Percentiles rank a stretch among this genome's conserved stretches.
Conservation (phyloP, 2,329 filamentous ascomycete species). For the Cladosporium halotolerans region DNA sequence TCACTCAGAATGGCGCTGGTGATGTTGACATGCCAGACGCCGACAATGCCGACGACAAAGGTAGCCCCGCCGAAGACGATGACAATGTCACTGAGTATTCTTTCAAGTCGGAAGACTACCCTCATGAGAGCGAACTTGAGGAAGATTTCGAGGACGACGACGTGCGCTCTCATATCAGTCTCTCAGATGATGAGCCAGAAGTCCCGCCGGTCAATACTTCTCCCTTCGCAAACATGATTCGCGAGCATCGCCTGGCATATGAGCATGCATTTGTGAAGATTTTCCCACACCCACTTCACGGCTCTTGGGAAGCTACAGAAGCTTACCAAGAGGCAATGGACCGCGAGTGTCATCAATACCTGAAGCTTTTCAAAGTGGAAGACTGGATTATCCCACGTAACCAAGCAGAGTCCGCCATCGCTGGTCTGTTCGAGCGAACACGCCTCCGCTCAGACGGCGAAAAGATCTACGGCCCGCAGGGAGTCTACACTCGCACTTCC, state of each 20-base stretch:
- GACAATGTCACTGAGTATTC: slow-evolving; percentile 16
- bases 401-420: slow-evolving; percentile 19
- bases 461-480: slow-evolving; percentile 20
- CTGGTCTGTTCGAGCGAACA: slow-evolving; percentile 21
- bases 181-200: slow-evolving; percentile 14
- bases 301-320: slow-evolving; percentile 25
- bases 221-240: slow-evolving; percentile 1
- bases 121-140: slow-evolving; percentile 11
- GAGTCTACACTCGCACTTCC: not conserved
- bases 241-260: not conserved
- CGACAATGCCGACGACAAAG: not conserved
- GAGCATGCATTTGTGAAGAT: slow-evolving; percentile 19
- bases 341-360: slow-evolving; percentile 21
- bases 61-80: not conserved
- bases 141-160: slow-evolving; percentile 14
- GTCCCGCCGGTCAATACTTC: not conserved
- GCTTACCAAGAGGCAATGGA: slow-evolving; percentile 24
- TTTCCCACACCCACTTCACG: slow-evolving; percentile 14
- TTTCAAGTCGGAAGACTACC: slow-evolving; percentile 16
- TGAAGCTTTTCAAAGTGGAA: slow-evolving; percentile 23
- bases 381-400: slow-evolving; percentile 19
- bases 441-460: slow-evolving; percentile 22
- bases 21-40: slow-evolving; percentile 2
- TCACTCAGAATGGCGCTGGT: no score
- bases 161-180: slow-evolving; percentile 18